Conservation (phyloP, 2,329 filamentous ascomycete genomes). For the Botrytis deweyae region DNA sequence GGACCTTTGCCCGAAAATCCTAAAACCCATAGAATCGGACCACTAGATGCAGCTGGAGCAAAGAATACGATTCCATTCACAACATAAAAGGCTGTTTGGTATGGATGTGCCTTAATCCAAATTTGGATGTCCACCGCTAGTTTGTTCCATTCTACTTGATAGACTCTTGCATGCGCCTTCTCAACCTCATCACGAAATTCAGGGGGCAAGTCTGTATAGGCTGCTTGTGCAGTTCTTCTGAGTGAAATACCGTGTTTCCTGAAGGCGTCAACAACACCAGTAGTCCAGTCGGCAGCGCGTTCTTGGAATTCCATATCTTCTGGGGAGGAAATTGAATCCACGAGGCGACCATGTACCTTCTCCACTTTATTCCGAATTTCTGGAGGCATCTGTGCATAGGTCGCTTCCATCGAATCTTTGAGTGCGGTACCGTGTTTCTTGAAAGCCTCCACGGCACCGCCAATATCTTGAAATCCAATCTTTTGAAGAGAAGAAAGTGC, state of each 20-base stretch:
- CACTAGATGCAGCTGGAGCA: constrained; percentile 1
- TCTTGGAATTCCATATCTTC: background rate
- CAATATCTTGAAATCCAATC: background rate
- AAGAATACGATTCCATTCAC: constrained; percentile 11
- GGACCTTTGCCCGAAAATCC: background rate
- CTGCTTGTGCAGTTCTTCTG: background rate
- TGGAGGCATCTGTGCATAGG: background rate
- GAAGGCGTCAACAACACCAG: background rate
- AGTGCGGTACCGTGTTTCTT: background rate
- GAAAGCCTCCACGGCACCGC: background rate
- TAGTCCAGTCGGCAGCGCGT: background rate
- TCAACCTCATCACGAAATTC: background rate
- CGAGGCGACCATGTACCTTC: background rate
- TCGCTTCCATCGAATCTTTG: background rate
- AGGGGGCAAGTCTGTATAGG: background rate
- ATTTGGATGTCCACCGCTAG: background rate
- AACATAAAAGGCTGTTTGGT: background rate
- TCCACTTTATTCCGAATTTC: background rate
- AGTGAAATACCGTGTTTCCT: background rate
- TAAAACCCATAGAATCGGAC: background rate
- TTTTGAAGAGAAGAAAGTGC: background rate
- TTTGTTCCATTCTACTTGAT: background rate
- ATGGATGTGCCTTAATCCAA: constrained; percentile 4
- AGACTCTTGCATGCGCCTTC: background rate
- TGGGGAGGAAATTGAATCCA: background rate